These are phyloP conservation scores for Scutellaria baicalensis DNA, from an alignment of 257 asterid genomes.

Conservation along the genomic window DNA sequence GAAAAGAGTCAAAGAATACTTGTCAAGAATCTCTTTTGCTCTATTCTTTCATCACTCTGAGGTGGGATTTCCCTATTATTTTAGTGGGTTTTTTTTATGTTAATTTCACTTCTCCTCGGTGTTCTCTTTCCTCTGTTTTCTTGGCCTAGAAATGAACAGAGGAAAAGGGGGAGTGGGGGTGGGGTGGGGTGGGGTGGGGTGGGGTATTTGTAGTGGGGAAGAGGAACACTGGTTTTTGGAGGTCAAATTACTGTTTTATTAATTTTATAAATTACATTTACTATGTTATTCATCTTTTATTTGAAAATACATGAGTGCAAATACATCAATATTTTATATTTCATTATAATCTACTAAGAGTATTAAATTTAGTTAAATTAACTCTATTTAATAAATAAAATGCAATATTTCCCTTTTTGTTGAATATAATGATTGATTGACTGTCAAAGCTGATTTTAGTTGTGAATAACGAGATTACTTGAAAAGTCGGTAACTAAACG, in stretches of 20 bases:
- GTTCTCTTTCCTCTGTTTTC: conserved; percentile 31
- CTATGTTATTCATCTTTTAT: background rate
- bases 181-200: background rate
- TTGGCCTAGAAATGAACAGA: conserved; percentile 36
- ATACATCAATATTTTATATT: no score
- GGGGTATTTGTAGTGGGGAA: background rate
- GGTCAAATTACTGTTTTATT: background rate
- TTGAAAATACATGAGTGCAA: background rate
- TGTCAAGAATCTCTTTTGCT: conserved; percentile 27
- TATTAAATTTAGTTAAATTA: no score
- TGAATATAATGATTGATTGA: no score
- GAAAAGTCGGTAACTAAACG: no score
- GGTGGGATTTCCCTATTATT: conserved; percentile 10
- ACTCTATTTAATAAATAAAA: no score
- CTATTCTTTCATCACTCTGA: conserved; percentile 13
- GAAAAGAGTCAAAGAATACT: conserved; percentile 21
- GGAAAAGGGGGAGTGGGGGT: conserved; percentile 20
- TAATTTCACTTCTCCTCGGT: conserved; percentile 1
- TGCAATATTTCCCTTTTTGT: no score
- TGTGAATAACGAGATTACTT: no score
- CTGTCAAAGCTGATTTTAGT: no score
- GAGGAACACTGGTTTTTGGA: background rate
- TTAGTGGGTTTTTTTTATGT: background rate
- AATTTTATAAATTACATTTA: no score
- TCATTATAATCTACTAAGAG: no score